A percentile compares a stretch with the other conserved stretches of the same genome.
These are phyloP conservation scores for Ilyonectria mors-panacis DNA, from an alignment of 2,329 filamentous ascomycete genomes.

Conservation along the genomic window DNA sequence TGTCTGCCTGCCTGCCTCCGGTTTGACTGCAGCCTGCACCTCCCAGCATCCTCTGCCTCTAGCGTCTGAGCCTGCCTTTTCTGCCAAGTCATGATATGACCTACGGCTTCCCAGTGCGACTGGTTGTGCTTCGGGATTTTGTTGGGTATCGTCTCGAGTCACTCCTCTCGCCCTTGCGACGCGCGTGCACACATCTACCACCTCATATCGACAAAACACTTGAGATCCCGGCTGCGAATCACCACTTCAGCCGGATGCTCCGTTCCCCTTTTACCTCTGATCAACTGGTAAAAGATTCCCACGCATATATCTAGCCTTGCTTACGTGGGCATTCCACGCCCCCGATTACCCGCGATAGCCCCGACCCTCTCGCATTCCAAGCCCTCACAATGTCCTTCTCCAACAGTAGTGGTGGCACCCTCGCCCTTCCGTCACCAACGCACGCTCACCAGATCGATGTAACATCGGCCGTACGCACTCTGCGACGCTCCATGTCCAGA, in stretches of 20 bases:
- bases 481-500: constrained; percentile 89
- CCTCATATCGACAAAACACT: constrained; percentile 29
- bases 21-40: constrained; percentile 38
- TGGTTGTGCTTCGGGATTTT: constrained; percentile 47
- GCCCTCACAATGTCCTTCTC: constrained; percentile 69
- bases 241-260: constrained; percentile 31
- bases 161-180: constrained; percentile 35
- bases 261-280: constrained; percentile 23
- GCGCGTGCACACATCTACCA: constrained; percentile 32
- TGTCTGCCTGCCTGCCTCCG: constrained; percentile 29
- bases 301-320: constrained; percentile 35
- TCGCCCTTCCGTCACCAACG: constrained; percentile 90
- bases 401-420: constrained; percentile 77
- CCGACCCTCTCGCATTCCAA: constrained; percentile 48
- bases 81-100: constrained; percentile 50
- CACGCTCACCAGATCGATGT: constrained; percentile 87
- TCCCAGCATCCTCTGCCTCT: constrained; percentile 37
- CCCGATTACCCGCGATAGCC: constrained; percentile 43
- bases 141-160: constrained; percentile 42
- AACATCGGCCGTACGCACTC: constrained; percentile 83
- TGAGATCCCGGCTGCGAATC: constrained; percentile 14
- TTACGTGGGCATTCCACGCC: constrained; percentile 50
- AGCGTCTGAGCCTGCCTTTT: constrained; percentile 34
- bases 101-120: constrained; percentile 45
- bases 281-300: constrained; percentile 31